These are phyloP conservation scores for Beta macrorhiza DNA, from an alignment of 179 eudicot species.

Conservation along the genomic window DNA sequence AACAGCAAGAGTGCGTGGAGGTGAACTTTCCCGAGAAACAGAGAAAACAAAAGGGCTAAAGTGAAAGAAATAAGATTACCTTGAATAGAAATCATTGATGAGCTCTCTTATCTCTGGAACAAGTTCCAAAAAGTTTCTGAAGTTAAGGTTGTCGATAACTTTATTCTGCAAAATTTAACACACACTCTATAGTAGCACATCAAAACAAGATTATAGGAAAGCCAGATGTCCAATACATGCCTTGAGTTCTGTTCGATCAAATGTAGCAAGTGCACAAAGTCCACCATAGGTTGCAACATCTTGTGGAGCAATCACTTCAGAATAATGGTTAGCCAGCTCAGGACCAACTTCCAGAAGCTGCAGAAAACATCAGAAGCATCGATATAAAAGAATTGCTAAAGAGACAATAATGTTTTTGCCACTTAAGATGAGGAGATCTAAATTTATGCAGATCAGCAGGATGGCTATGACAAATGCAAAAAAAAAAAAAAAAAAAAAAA, in stretches of 20 bases:
- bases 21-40: background rate
- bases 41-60: background rate
- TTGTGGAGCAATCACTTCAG: conserved; percentile 91
- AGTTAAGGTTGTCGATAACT: conserved; percentile 87
- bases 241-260: conserved; percentile 92
- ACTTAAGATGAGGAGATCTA: background rate
- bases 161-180: conserved; percentile 55
- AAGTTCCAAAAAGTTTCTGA: conserved; percentile 86
- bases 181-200: background rate
- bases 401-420: background rate
- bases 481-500: background rate
- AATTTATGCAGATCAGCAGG: background rate
- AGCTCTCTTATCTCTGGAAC: conserved; percentile 97
- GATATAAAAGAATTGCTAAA: background rate
- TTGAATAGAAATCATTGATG: conserved; percentile 83
- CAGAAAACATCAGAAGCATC: conserved; percentile 25
- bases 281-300: conserved; percentile 98
- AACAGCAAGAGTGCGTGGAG: background rate
- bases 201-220: conserved; percentile 1
- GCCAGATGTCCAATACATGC: conserved; percentile 34
- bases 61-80: conserved; percentile 37
- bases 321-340: conserved; percentile 77
- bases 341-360: conserved; percentile 88
- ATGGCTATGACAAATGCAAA: background rate
- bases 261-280: conserved; percentile 95